A percentile compares a stretch with the other conserved stretches of the same genome.
Evolutionary conservation across 306 rosid genomes (phyloP).

Genomic region (Abrus precatorius): DNA sequence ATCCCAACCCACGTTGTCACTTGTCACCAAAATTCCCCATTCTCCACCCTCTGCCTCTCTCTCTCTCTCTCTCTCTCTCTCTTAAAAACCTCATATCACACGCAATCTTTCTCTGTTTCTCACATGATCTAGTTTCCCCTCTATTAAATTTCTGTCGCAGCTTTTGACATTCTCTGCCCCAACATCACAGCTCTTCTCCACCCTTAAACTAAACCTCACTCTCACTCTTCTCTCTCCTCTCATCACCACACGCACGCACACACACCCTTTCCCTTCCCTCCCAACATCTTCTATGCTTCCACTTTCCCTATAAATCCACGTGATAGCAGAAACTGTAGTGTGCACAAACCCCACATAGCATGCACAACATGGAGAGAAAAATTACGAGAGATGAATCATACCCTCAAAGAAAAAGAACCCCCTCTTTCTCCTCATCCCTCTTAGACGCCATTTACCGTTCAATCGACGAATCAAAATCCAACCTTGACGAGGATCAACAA

Average conservation of each 20-base stretch:
- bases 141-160: constrained; percentile 56
- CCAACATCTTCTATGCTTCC: not conserved
- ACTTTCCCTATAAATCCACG: not conserved
- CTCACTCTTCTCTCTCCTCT: constrained; percentile 31
- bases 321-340: not conserved
- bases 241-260: constrained; percentile 14
- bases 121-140: constrained; percentile 54
- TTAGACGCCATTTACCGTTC: constrained; percentile 71
- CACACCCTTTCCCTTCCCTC: not conserved
- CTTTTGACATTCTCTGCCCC: constrained; percentile 63
- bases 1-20: constrained; percentile 34
- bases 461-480: constrained; percentile 66
- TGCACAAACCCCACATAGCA: not conserved
- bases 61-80: not conserved
- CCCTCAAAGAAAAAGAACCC: constrained; percentile 76
- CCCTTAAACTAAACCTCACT: constrained; percentile 45
- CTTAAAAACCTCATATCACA: constrained; percentile 19
- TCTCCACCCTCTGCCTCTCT: not conserved
- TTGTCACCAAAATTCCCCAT: not conserved
- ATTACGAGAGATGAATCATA: constrained; percentile 29
- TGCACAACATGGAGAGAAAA: constrained; percentile 44
- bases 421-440: constrained; percentile 77
- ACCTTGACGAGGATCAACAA: constrained; percentile 43
- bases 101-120: constrained; percentile 45
- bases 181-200: constrained; percentile 66